Evolutionary conservation across 2,329 filamentous ascomycete genomes (phyloP), one percentile per base, ranked within the genome.

Genomic region (Daldinia eschscholtzii): DNA sequence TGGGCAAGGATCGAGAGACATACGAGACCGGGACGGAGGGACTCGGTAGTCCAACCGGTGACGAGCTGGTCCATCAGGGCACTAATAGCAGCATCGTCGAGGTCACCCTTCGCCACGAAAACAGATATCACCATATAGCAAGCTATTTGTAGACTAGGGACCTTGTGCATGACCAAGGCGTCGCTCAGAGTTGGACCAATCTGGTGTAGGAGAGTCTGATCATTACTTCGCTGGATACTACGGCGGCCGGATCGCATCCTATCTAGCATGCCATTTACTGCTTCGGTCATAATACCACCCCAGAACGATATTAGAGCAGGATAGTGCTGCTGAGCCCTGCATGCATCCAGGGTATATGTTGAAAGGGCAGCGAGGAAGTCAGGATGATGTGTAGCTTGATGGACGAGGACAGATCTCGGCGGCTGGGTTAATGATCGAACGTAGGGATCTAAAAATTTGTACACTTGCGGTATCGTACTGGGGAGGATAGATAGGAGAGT

Each of bases 71-170:
- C 93, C 93, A 98, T 97, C 76, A 99, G 86, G 1, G 91, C 90
- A 61, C 92, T 90, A n/a, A 98, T 84, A 1, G 94, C 88, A 64
- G 88, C 87, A 74, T 98, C 94, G 53, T 92, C 89, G 13, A 98
- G 85, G 55, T 88, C 86, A 0, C 92, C 90, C 80, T 97, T 97
- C 56, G 93, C 90, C 6, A 93, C 94, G 69, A 98, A 87, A 56
- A 98, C 89, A 6, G 93, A 89, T 63, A 94, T 87, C 20, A 97
- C 89, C 92, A 98, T 97, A 79, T 97, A 98, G 64, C 92, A 94
- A 15, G 92, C 94, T 67, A 97, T 87, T 72, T 94, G 92, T 46
- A 97, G 83, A 69, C 95, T 93, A 0, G 93, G 88, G 0, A 91
- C 89, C 68, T 91, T 89, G 74, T 90, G 90, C 83, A 95, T 87